A percentile compares a stretch with the other conserved stretches of the same genome.
Conservation (phyloP, 1,139 yeast genomes). For the Yamadazyma aaseri region DNA sequence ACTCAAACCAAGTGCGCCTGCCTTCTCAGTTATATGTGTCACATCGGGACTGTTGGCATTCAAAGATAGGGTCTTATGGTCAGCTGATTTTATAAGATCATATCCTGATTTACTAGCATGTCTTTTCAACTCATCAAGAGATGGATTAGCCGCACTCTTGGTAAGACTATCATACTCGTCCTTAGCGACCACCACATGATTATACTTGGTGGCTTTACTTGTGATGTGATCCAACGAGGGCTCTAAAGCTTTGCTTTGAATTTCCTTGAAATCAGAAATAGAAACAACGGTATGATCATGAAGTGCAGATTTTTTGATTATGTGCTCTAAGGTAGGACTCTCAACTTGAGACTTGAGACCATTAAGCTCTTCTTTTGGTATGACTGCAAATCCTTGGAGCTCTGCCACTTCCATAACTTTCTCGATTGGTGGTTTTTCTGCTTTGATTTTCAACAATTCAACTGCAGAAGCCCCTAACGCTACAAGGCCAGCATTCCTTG, state of each 20-base stretch:
- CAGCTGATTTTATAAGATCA: conserved; percentile 10
- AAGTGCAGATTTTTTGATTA: conserved; percentile 25
- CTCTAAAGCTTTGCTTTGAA: conserved; percentile 15
- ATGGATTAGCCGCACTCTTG: conserved; percentile 18
- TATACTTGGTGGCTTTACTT: conserved; percentile 17
- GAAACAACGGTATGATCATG: conserved; percentile 10
- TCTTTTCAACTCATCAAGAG: conserved; percentile 18
- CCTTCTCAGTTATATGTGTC: conserved; percentile 22
- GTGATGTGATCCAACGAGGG: conserved; percentile 21
- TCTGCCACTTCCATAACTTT: conserved; percentile 14
- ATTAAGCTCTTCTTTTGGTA: conserved; percentile 17
- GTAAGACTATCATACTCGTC: conserved; percentile 6
- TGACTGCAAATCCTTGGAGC: conserved; percentile 13
- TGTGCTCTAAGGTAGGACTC: conserved; percentile 25
- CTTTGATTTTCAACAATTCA: conserved; percentile 14
- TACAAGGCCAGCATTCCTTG: conserved; percentile 12
- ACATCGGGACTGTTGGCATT: conserved; percentile 24
- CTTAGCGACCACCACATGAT: conserved; percentile 17
- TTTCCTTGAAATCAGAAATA: conserved; percentile 8
- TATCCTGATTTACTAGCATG: conserved; percentile 17
- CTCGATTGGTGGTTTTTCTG: conserved; percentile 17
- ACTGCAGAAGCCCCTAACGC: conserved; percentile 12
- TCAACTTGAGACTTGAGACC: conserved; percentile 17
- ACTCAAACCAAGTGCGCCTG: conserved; percentile 21
- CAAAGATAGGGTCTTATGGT: conserved; percentile 14